These are phyloP conservation scores for Apiospora saccharicola DNA, from an alignment of 2,329 filamentous ascomycete genomes.

Conservation along the genomic window DNA sequence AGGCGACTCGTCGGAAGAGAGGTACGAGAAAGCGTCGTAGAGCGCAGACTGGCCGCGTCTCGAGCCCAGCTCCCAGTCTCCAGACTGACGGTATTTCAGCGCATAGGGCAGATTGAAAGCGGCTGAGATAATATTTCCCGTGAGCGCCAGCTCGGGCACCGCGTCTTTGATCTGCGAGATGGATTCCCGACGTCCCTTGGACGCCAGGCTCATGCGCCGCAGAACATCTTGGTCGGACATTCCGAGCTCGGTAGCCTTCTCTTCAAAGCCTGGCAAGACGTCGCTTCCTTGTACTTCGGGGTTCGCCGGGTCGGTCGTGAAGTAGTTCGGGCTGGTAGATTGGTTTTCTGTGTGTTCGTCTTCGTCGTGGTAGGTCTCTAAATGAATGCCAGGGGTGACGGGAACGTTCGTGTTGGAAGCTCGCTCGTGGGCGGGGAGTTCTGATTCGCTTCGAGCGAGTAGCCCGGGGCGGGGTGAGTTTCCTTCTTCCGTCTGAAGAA, in stretches of 20 bases:
- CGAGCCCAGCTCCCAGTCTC: constrained; percentile 73
- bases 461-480: constrained; percentile 15
- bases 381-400: constrained; percentile 50
- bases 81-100: constrained; percentile 63
- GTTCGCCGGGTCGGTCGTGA: constrained; percentile 37
- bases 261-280: not conserved
- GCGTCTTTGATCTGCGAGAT: constrained; percentile 62
- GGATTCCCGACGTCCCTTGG: constrained; percentile 56
- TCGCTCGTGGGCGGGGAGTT: constrained; percentile 45
- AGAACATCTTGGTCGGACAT: constrained; percentile 51
- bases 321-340: constrained; percentile 41
- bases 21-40: constrained; percentile 88
- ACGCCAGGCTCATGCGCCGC: constrained; percentile 51
- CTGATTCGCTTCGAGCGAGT: constrained; percentile 19
- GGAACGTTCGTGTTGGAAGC: constrained; percentile 45
- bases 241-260: constrained; percentile 38
- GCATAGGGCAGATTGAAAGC: constrained; percentile 70
- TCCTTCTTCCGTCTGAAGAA: not conserved
- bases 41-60: constrained; percentile 90
- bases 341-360: constrained; percentile 28
- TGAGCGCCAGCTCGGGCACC: constrained; percentile 65
- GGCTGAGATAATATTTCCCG: constrained; percentile 71
- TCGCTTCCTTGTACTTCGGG: not conserved
- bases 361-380: constrained; percentile 41
- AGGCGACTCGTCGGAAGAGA: constrained; percentile 81